Conservation (phyloP, 164 flowering plant genomes). For the grape (Vitis vinifera) region DNA sequence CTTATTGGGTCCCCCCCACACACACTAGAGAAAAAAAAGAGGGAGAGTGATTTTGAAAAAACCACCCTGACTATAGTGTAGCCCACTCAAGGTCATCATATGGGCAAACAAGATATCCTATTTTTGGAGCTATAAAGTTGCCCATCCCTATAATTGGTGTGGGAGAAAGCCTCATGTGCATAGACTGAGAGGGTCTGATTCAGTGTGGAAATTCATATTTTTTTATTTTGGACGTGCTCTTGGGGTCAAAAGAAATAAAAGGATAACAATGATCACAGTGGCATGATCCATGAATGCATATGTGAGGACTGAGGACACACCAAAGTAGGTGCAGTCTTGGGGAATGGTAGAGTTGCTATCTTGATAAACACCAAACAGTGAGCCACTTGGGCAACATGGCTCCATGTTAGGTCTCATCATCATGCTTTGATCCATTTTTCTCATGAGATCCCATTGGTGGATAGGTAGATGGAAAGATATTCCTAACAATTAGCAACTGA, state of each 20-base stretch:
- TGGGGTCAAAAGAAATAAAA: too few relatives aligned
- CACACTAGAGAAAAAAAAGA: slow-evolving; percentile 8
- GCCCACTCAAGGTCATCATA: slow-evolving; percentile 21
- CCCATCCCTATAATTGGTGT: slow-evolving; percentile 12
- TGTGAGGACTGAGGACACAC: too few relatives aligned
- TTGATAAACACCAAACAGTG: slow-evolving; percentile 1
- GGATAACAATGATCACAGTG: too few relatives aligned
- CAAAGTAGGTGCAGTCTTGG: too few relatives aligned
- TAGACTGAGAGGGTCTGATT: neutral
- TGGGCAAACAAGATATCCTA: slow-evolving; percentile 17
- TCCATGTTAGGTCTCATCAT: slow-evolving; percentile 17
- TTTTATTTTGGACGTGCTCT: neutral
- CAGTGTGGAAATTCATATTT: neutral
- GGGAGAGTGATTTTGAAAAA: neutral
- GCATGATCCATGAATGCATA: too few relatives aligned
- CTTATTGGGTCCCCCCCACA: slow-evolving; percentile 11
- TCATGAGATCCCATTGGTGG: neutral
- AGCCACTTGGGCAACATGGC: slow-evolving; percentile 13
- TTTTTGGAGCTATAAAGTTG: slow-evolving; percentile 11
- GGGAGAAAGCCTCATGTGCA: neutral
- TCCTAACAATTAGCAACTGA: neutral
- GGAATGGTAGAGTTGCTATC: neutral
- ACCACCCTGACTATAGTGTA: neutral
- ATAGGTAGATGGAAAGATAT: neutral
- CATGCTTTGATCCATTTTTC: slow-evolving; percentile 1